Evolutionary conservation across 306 rosid species (phyloP), one percentile per base, ranked within the genome.

Genomic region (Cucurbita ficifolia): DNA sequence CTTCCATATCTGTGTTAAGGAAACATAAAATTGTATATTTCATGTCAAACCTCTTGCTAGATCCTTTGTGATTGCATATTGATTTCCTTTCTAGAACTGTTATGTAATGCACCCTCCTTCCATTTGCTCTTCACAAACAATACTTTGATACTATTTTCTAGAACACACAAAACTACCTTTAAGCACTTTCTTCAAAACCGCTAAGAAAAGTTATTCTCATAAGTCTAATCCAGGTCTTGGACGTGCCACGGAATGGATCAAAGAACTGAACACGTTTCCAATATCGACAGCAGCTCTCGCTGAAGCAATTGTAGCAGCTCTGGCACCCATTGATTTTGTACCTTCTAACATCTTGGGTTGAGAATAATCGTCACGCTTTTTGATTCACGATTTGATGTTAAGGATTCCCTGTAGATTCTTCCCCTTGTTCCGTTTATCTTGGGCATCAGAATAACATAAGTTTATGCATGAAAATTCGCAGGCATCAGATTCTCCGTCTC

Each of bases 1-100:
- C 54, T 68, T 18, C 53, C 35, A 13, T 46, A 56, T 42, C n/a
- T 49, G 24, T 72, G 50, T 72, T 53, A n/a, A 36, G 62, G 63
- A 13, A 54, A 45, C 18, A 58, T 73, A 58, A 74, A 40, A 43
- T 57, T 79, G 85, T 79, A 82, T 60, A 77, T 76, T 56, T 64
- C 21, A 72, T 50, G 76, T 10, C 70, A 60, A 72, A 70, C 73
- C 50, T 42, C 56, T 68, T 40, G 52, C 60, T 52, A 53, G 77
- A 76, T 53, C 38, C 69, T 7, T 59, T 73, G 59, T 60, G 55
- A 60, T 63, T 35, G 18, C 39, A 8, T 19, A 72, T 24, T 36
- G 75, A 53, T 46, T 79, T 49, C 14, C 60, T 7, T 60, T 75
- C 48, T 72, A 40, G 39, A 69, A 69, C 42, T 69, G 53, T 40